A percentile compares a stretch with the other conserved stretches of the same genome.
Conservation (phyloP, 1,139 yeast species). For the Candida tunisiensis region DNA sequence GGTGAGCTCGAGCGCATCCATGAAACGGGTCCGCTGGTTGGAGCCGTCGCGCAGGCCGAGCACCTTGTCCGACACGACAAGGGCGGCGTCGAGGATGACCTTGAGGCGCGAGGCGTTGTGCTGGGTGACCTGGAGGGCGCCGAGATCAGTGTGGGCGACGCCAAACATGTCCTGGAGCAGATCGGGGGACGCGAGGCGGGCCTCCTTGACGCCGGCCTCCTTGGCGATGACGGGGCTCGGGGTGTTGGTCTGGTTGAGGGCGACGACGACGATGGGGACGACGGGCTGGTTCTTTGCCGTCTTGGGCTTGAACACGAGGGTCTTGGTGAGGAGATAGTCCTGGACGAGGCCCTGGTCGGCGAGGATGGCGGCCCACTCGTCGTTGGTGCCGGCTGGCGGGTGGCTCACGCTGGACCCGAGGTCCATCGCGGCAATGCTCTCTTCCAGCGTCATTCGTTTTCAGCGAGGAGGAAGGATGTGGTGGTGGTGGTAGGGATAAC, state of each 20-base stretch:
- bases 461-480: not conserved
- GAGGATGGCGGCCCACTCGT: conserved; percentile 2
- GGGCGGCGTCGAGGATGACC: conserved; percentile 43
- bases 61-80: conserved; percentile 28
- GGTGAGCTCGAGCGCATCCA: conserved; percentile 31
- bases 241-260: conserved; percentile 50
- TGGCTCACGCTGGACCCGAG: conserved; percentile 4
- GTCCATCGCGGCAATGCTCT: too few species aligned
- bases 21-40: conserved; percentile 37
- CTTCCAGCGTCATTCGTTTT: not conserved
- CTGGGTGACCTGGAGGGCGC: conserved; percentile 12
- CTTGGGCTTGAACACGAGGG: conserved; percentile 81
- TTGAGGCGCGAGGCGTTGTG: conserved; percentile 31
- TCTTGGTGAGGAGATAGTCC: conserved; percentile 16
- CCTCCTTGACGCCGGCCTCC: conserved; percentile 63
- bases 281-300: conserved; percentile 75
- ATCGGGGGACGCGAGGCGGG: conserved; percentile 76
- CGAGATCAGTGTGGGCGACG: conserved; percentile 32
- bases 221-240: conserved; percentile 50
- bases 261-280: conserved; percentile 68
- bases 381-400: conserved; percentile 5
- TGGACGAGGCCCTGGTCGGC: conserved; percentile 1
- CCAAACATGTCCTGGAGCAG: conserved; percentile 51
- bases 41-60: conserved; percentile 35
- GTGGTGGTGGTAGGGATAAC: not conserved